Evolutionary conservation across 768 basidiomycete genomes (phyloP), one percentile per base, ranked within the genome.

Genomic region (Serendipita indica): DNA sequence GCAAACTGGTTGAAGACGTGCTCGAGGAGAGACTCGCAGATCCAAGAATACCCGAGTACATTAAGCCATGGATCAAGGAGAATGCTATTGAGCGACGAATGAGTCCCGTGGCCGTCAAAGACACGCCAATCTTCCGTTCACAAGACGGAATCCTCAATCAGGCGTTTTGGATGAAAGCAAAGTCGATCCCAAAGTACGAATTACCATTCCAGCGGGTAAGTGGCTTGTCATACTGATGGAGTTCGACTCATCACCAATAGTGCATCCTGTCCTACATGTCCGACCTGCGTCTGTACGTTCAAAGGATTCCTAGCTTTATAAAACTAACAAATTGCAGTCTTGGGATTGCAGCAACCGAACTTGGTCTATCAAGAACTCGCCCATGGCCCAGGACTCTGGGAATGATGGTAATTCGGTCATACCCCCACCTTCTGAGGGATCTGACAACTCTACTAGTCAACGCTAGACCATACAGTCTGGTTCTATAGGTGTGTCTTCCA

Each of bases 151-250:
- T 69, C 18, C 68, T 76, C 28, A 72, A 74, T 16, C 76, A 75
- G 58, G 79, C 82, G 77, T 86, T 80, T 65, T 91, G 88, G 89
- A 85, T 88, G 83, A 79, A 81, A 66, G 82, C 86, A 2, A 76
- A 78, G 61, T 76, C 80, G 62, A 75, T 81, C 59, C 81, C 83
- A 1, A 74, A 76, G 63, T 85, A 85, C 66, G 81, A 79, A 39
- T 67, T 80, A 3, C 77, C 80, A 20, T 90, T 84, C 68, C 88
- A 90, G 64, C 90, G 89, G 72, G 88, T 83, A 56, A 4, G 59
- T 20, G 2, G 52, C 49, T 33, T 57, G 10, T 16, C 12, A 30
- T n/a, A 43, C 3, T 37, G 3, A 18, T 10, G 16, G 10, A 10
- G 20, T 32, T 54, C 20, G 22, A 27, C 18, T 57, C 13, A 13